Evolutionary conservation across 2,329 filamentous ascomycete species (phyloP), one percentile per base, ranked within the genome.

Genomic region (Ilyonectria destructans): DNA sequence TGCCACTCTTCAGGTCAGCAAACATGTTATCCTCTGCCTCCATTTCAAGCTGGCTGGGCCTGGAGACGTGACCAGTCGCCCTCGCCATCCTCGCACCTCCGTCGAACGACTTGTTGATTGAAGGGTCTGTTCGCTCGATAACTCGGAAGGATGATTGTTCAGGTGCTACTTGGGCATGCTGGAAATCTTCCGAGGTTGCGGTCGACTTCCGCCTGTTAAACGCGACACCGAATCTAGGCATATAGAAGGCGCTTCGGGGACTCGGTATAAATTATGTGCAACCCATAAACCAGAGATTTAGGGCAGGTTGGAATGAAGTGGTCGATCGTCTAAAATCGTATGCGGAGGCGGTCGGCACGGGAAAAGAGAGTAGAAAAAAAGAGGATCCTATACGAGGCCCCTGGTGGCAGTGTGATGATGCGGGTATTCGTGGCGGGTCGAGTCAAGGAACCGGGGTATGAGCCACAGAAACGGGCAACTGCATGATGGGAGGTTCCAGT

Each of bases 191-290:
- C 69, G 85, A 84, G 82, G 84, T 84, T 65, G 84, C 86, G 84
- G 86, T 85, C 70, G 87, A 88, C 83, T 87, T 90, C 84, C 88
- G 88, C 86, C 86, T 84, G 76, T 82, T 84, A 71, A 90, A 90
- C 70, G 85, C 82, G 77, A 87, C 86, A 69, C 87, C 86, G 80
- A 90, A 90, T 82, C 86, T 89, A 88, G 87, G 87, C 88, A 90
- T 90, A 80, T 85, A 85, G 74, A 77, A 76, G 67, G 67, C 68
- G 65, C 71, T 66, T 71, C 37, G 66, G 37, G 56, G 65, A 65
- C 29, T 70, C 46, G 62, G 40, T 58, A 48, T 70, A 70, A 65
- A 75, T 76, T 76, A 76, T 65, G 64, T 65, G 61, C 62, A 74
- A 63, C 75, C 67, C 75, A 77, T 77, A 75, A 65, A 76, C 67